Conservation (phyloP, 225 moss, liverwort and hornwort genomes). For the Pleurozium schreberi region DNA sequence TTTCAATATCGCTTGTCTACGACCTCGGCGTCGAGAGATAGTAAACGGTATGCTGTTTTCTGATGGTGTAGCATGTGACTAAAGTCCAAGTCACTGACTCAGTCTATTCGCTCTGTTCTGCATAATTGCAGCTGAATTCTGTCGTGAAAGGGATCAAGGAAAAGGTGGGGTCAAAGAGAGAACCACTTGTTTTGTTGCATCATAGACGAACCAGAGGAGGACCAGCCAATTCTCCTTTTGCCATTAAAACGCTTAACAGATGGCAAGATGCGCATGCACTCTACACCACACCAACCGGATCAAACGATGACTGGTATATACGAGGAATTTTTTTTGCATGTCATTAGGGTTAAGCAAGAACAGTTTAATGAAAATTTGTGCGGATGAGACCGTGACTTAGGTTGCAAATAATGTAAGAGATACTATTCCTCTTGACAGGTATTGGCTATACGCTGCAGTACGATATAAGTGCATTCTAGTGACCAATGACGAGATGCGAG, state of each 20-base stretch:
- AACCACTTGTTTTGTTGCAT: slow-evolving; percentile 78
- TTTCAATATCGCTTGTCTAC: no score
- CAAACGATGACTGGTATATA: slow-evolving; percentile 90
- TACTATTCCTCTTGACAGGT: slow-evolving; percentile 30
- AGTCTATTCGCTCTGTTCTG: neutral
- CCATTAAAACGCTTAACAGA: slow-evolving; percentile 46
- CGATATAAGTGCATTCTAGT: slow-evolving; percentile 79
- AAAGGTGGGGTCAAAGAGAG: slow-evolving; percentile 31
- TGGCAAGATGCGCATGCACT: slow-evolving; percentile 63
- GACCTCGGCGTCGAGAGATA: neutral
- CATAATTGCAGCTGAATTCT: slow-evolving; percentile 62
- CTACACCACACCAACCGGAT: slow-evolving; percentile 87
- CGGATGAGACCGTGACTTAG: neutral
- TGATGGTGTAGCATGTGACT: neutral
- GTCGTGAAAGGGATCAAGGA: slow-evolving; percentile 69
- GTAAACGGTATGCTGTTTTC: neutral
- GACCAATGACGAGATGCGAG: slow-evolving; percentile 98
- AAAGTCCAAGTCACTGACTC: neutral
- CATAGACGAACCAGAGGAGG: slow-evolving; percentile 81
- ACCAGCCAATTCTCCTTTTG: slow-evolving; percentile 50
- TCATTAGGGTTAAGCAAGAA: neutral
- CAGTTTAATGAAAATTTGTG: neutral
- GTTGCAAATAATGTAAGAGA: neutral
- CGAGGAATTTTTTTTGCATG: neutral
- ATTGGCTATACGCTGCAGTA: slow-evolving; percentile 96